Percentiles rank a stretch among this genome's conserved stretches.
Conservation (phyloP, 2,329 filamentous ascomycete species). For the Colletotrichum gloeosporioides region DNA sequence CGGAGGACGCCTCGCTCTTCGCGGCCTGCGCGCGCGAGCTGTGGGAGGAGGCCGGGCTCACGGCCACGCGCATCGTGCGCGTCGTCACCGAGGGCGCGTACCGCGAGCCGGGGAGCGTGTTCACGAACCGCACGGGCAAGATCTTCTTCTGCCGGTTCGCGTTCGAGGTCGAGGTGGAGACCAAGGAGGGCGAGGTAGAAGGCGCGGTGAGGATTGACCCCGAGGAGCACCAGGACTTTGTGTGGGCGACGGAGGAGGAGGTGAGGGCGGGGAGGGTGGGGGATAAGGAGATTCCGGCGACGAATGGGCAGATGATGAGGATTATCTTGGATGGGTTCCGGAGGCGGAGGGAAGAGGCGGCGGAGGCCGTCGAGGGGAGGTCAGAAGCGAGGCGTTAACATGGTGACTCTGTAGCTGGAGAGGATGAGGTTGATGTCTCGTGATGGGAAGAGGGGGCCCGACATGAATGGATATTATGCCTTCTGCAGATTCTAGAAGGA, state of each 20-base stretch:
- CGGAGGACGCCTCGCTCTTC: constrained; percentile 45
- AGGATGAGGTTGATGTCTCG: background rate
- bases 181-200: constrained; percentile 25
- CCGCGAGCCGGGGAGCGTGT: constrained; percentile 29
- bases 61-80: constrained; percentile 29
- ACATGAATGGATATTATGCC: background rate
- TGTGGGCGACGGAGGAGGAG: constrained; percentile 46
- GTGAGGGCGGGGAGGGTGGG: constrained; percentile 29
- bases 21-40: constrained; percentile 52
- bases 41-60: constrained; percentile 51
- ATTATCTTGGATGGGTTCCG: constrained; percentile 36
- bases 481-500: background rate
- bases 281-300: constrained; percentile 32
- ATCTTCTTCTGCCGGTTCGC: constrained; percentile 35
- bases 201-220: constrained; percentile 39
- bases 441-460: background rate
- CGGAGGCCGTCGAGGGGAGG: background rate
- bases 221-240: constrained; percentile 44
- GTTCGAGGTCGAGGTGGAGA: constrained; percentile 35
- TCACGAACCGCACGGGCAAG: constrained; percentile 38
- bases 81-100: constrained; percentile 32
- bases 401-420: background rate
- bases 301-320: constrained; percentile 29
- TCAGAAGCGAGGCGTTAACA: background rate
- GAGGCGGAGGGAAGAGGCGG: constrained; percentile 23